These are phyloP conservation scores for Marsdenia floribunda DNA, from an alignment of 257 asterid species.

Conservation along the genomic window DNA sequence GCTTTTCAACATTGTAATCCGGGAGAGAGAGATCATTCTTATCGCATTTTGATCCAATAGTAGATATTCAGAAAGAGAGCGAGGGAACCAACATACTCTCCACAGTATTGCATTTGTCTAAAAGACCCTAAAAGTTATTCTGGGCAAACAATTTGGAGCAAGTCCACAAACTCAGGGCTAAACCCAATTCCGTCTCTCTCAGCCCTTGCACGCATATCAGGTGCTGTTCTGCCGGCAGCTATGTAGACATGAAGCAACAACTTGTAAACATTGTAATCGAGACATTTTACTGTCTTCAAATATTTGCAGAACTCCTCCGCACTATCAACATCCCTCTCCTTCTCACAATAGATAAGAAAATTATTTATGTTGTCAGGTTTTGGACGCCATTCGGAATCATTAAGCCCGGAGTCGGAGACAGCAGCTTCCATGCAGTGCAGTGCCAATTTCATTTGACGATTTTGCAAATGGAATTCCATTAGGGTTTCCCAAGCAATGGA, in stretches of 20 bases:
- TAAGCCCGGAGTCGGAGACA: slow-evolving; percentile 16
- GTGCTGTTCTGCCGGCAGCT: slow-evolving; percentile 41
- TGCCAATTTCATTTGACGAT: slow-evolving; percentile 32
- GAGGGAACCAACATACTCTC: background rate
- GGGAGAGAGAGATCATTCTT: no score
- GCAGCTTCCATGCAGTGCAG: slow-evolving; percentile 45
- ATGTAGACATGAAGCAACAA: slow-evolving; percentile 44
- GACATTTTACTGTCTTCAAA: slow-evolving; percentile 50
- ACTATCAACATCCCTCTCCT: slow-evolving; percentile 41
- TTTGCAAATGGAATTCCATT: slow-evolving; percentile 39
- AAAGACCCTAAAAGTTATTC: slow-evolving; percentile 4
- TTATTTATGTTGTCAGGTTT: slow-evolving; percentile 22
- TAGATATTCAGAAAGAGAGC: background rate
- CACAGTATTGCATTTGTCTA: background rate
- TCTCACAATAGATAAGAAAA: slow-evolving; percentile 37
- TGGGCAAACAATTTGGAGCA: slow-evolving; percentile 35
- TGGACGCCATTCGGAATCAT: slow-evolving; percentile 39
- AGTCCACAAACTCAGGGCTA: slow-evolving; percentile 34
- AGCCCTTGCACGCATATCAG: slow-evolving; percentile 38
- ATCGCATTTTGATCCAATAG: background rate
- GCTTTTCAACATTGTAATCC: background rate
- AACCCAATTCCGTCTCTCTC: slow-evolving; percentile 46
- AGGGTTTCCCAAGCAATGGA: slow-evolving; percentile 46
- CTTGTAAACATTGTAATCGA: slow-evolving; percentile 29
- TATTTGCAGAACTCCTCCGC: slow-evolving; percentile 55